A percentile compares a stretch with the other conserved stretches of the same genome.
phyloP scores from a whole-genome alignment of 2,329 filamentous ascomycete species.

The Penicillium verrucosum region DNA sequence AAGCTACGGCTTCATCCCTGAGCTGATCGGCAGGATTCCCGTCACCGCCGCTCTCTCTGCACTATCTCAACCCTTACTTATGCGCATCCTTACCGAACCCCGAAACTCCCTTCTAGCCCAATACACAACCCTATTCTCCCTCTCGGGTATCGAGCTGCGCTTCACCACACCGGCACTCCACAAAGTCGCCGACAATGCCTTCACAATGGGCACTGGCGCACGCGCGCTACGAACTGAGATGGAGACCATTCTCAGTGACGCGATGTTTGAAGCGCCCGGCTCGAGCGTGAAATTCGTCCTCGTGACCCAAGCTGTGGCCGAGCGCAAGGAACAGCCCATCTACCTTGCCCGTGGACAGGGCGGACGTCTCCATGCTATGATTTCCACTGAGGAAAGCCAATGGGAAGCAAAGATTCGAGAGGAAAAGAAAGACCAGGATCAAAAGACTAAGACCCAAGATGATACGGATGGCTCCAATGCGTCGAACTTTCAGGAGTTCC shows the following conservation, averaged over 20 bases:
- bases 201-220: slow-evolving; percentile 72
- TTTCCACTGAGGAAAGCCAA: slow-evolving; percentile 50
- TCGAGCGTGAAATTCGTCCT: slow-evolving; percentile 67
- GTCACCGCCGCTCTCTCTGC: slow-evolving; percentile 82
- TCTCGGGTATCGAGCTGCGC: slow-evolving; percentile 70
- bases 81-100: slow-evolving; percentile 88
- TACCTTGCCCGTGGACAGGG: slow-evolving; percentile 53
- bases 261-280: slow-evolving; percentile 75
- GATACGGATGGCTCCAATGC: slow-evolving; percentile 15
- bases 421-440: slow-evolving; percentile 32
- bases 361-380: slow-evolving; percentile 50
- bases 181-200: slow-evolving; percentile 71
- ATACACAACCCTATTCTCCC: slow-evolving; percentile 82
- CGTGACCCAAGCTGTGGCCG: slow-evolving; percentile 67
- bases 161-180: slow-evolving; percentile 81
- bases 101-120: slow-evolving; percentile 84
- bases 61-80: slow-evolving; percentile 64
- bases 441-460: slow-evolving; percentile 17
- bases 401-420: slow-evolving; percentile 45
- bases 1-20: slow-evolving; percentile 85
- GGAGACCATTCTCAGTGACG: slow-evolving; percentile 72
- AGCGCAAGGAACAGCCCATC: slow-evolving; percentile 55
- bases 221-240: slow-evolving; percentile 76
- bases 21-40: slow-evolving; percentile 92
- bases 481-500: slow-evolving; percentile 46